A percentile compares a stretch with the other conserved stretches of the same genome.
phyloP scores from a whole-genome alignment of 2,329 filamentous ascomycete genomes.

The Chaetomium strumarium region DNA sequence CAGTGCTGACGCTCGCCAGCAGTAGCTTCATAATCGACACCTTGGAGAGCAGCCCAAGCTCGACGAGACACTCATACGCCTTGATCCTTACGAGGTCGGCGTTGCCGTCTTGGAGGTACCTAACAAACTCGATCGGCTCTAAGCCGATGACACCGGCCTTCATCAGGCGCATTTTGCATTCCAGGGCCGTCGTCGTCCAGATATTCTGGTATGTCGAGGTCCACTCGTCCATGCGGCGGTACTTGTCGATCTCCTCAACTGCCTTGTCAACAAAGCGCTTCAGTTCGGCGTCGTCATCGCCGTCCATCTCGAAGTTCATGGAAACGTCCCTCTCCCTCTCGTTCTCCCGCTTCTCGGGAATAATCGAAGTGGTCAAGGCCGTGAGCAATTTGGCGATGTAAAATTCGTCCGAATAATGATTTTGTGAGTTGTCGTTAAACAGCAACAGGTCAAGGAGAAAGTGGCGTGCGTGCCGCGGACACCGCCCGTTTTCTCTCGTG shows the following conservation, averaged over 20 bases:
- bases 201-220: slow-evolving; percentile 62
- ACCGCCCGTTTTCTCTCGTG: slow-evolving; percentile 72
- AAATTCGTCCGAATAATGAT: slow-evolving; percentile 80
- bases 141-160: slow-evolving; percentile 55
- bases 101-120: slow-evolving; percentile 61
- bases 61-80: slow-evolving; percentile 57
- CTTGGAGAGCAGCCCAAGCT: slow-evolving; percentile 55
- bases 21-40: slow-evolving; percentile 51
- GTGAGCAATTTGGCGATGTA: slow-evolving; percentile 78
- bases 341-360: slow-evolving; percentile 39
- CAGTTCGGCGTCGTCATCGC: slow-evolving; percentile 38
- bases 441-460: slow-evolving; percentile 86
- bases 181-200: slow-evolving; percentile 56
- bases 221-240: slow-evolving; percentile 63
- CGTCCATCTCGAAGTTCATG: slow-evolving; percentile 36
- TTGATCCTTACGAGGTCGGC: slow-evolving; percentile 59
- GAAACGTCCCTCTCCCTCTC: slow-evolving; percentile 27
- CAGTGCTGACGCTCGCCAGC: slow-evolving; percentile 53
- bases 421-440: slow-evolving; percentile 92
- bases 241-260: slow-evolving; percentile 59
- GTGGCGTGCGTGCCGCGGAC: slow-evolving; percentile 69
- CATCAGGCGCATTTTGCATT: slow-evolving; percentile 58
- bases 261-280: slow-evolving; percentile 47
- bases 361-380: slow-evolving; percentile 52
- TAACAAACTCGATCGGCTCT: slow-evolving; percentile 51